Evolutionary conservation across 1,284 basidiomycete species (phyloP).

Genomic region (Microbotryum lychnidis-dioicae): DNA sequence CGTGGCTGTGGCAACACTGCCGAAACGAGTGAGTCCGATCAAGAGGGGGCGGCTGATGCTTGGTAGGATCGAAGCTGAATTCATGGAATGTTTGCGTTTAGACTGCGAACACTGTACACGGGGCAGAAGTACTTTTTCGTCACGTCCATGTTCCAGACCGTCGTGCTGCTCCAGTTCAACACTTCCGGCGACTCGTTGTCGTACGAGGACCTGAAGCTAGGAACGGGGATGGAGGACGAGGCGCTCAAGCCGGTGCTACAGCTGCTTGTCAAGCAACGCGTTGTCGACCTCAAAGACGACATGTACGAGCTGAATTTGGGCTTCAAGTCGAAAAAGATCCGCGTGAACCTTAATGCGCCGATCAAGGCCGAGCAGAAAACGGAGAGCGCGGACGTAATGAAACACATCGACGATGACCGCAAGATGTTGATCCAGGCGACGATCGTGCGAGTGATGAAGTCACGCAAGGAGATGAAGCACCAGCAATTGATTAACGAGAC

Average conservation of each 20-base stretch:
- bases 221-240: constrained; percentile 76
- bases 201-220: constrained; percentile 67
- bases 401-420: constrained; percentile 87
- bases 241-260: constrained; percentile 74
- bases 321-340: constrained; percentile 97
- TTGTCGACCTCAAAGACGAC: constrained; percentile 70
- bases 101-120: constrained; percentile 77
- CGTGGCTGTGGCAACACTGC: constrained; percentile 96
- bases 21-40: constrained; percentile 62
- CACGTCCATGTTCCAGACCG: constrained; percentile 92
- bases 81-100: background rate
- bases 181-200: constrained; percentile 67
- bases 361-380: constrained; percentile 92
- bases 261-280: constrained; percentile 79
- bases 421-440: constrained; percentile 96
- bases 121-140: constrained; percentile 90
- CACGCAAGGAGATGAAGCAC: constrained; percentile 85
- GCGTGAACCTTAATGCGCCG: constrained; percentile 85
- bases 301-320: constrained; percentile 90
- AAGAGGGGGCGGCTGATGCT: too few species aligned
- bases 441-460: constrained; percentile 98
- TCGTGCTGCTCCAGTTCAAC: constrained; percentile 91
- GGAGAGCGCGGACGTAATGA: constrained; percentile 81
- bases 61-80: background rate
- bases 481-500: constrained; percentile 89